Evolutionary conservation across 2,329 filamentous ascomycete genomes (phyloP), one percentile per base, ranked within the genome.

Genomic region (Chaetomium sp.): DNA sequence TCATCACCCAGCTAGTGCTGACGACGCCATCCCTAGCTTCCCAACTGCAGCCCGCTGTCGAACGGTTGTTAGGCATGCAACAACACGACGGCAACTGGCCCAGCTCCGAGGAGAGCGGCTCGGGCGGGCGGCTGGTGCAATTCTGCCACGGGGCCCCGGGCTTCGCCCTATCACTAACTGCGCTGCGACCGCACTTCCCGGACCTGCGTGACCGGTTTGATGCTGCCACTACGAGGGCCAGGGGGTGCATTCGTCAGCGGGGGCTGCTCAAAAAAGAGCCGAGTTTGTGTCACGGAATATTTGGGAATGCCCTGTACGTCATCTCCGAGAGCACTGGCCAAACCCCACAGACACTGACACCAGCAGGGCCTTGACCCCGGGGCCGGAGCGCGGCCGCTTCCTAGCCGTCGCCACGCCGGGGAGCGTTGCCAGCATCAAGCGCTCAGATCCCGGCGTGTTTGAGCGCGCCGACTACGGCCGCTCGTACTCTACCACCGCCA

Each of bases 1-100:
- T 90, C 73, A 81, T 92, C 63, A 87, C 85, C n/a, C 89, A 92
- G 74, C 78, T 91, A 16, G 81, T 90, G 1, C 78, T 84, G 25
- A 86, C 86, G 2, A 81, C 83, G 62, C 83, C 85, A 0, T 75
- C 78, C 5, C 80, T 84, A 67, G 86, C 87, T 1, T 74, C 80
- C 1, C 79, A 80, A 55, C 75, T 91, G 3, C 80, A 84, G 67
- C 76, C 76, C 3, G 79, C 84, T 23, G 72, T 91, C 4, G 78
- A 79, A 1, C 79, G 80, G 10, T 72, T 91, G 12, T 78, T 92
- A 3, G 81, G 81, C 42, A 79, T 85, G 67, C 89, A 92, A 72
- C 82, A 35, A 10, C 9, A 35, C 29, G 66, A 66, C 45, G 73
- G 73, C 6, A 74, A 75, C 63, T 74, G 72, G 73, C 70, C 72